These are phyloP conservation scores for Iris macrosiphon DNA, from an alignment of 106 monocot genomes.

Conservation along the genomic window DNA sequence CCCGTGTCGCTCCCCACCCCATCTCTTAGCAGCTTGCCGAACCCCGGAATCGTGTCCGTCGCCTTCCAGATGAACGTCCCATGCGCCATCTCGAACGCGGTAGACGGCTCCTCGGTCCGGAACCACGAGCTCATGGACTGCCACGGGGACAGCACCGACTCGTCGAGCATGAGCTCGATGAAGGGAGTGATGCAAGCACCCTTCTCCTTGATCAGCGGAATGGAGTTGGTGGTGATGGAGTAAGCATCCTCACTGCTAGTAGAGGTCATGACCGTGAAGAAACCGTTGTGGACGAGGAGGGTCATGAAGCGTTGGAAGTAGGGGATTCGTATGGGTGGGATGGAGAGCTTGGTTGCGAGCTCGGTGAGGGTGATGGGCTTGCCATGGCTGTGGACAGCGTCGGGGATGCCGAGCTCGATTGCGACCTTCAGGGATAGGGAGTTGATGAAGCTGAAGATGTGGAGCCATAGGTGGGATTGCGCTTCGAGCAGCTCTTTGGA, in stretches of 20 bases:
- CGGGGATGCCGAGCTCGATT: constrained; percentile 20
- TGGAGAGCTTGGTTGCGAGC: constrained; percentile 1
- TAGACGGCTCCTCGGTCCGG: neutral
- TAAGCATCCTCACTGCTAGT: neutral
- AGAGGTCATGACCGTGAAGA: neutral
- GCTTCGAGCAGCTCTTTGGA: constrained; percentile 6
- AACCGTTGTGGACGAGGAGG: constrained; percentile 5
- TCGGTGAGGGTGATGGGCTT: constrained; percentile 10
- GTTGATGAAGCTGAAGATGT: constrained; percentile 6
- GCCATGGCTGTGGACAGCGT: constrained; percentile 14
- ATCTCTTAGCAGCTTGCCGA: neutral
- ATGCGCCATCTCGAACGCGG: constrained; percentile 5
- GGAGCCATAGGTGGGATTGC: constrained; percentile 10
- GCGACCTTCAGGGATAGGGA: constrained; percentile 21
- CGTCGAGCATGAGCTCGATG: constrained; percentile 5
- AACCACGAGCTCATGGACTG: constrained; percentile 4
- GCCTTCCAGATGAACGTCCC: neutral
- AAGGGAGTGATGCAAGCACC: neutral
- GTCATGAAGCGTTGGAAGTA: constrained; percentile 15
- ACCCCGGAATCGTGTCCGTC: neutral
- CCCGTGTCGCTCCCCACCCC: constrained; percentile 15
- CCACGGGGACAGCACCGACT: neutral
- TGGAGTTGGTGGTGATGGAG: constrained; percentile 1
- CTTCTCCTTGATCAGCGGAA: neutral
- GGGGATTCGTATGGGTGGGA: neutral